phyloP scores from a whole-genome alignment of 2,329 filamentous ascomycete genomes.

The Aspergillus hiratsukae region DNA sequence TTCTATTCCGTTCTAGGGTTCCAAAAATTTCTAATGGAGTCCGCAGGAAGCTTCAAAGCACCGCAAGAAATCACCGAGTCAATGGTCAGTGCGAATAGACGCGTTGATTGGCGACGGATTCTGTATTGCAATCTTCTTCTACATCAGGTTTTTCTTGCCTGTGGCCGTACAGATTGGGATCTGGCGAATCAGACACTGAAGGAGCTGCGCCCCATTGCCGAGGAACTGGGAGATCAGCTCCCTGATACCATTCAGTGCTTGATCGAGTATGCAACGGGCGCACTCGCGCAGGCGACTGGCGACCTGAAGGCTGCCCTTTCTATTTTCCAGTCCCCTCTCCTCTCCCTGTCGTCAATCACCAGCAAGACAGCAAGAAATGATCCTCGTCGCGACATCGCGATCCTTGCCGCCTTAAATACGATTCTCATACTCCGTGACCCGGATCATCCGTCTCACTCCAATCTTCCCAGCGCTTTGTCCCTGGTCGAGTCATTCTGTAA shows the following conservation, averaged over 20 bases:
- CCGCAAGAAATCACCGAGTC: slow-evolving; percentile 47
- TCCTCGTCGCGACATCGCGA: slow-evolving; percentile 58
- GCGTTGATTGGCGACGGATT: slow-evolving; percentile 61
- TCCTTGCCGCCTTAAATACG: slow-evolving; percentile 61
- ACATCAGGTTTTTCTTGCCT: slow-evolving; percentile 66
- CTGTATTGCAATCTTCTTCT: slow-evolving; percentile 66
- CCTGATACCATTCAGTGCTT: slow-evolving; percentile 48
- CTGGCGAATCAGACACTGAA: slow-evolving; percentile 57
- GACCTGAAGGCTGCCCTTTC: slow-evolving; percentile 63
- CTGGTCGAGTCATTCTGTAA: slow-evolving; percentile 64
- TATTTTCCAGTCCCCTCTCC: slow-evolving; percentile 60
- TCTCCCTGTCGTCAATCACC: slow-evolving; percentile 48
- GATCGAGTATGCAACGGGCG: slow-evolving; percentile 67
- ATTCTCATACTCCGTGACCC: slow-evolving; percentile 68
- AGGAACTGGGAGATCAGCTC: slow-evolving; percentile 40
- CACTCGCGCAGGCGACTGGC: slow-evolving; percentile 72
- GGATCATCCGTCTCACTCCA: slow-evolving; percentile 52
- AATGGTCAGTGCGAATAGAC: slow-evolving; percentile 54
- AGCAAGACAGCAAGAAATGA: slow-evolving; percentile 42
- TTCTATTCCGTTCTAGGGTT: slow-evolving; percentile 11
- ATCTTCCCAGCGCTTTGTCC: slow-evolving; percentile 59
- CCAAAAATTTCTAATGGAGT: slow-evolving; percentile 10
- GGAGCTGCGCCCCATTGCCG: slow-evolving; percentile 47
- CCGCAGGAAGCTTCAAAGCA: slow-evolving; percentile 31
- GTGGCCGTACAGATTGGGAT: slow-evolving; percentile 66